Conservation (phyloP, 805 yeast genomes). For the Barnettozyma siamensis region DNA sequence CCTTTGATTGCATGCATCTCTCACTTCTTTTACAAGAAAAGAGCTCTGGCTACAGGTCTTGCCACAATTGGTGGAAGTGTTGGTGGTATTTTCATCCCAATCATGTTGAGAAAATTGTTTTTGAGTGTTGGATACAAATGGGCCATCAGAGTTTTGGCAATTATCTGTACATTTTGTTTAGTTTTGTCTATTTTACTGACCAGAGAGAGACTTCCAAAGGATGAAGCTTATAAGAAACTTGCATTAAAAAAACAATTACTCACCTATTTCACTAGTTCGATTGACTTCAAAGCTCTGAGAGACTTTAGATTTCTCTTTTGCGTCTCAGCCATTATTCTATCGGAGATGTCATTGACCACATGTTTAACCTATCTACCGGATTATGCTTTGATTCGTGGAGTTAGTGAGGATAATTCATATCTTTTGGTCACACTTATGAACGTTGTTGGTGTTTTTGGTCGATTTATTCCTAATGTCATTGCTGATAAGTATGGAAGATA, state of each 20-base stretch:
- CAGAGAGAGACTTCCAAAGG: conserved; percentile 39
- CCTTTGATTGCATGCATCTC: conserved; percentile 58
- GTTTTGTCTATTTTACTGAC: conserved; percentile 30
- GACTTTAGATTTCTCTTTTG: conserved; percentile 40
- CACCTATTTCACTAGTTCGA: conserved; percentile 17
- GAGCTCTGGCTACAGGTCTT: conserved; percentile 52
- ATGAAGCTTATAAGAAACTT: conserved; percentile 21
- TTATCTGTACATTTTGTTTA: conserved; percentile 38
- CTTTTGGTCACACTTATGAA: conserved; percentile 37
- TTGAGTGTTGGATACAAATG: conserved; percentile 48
- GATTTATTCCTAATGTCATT: conserved; percentile 29
- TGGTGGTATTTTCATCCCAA: conserved; percentile 55
- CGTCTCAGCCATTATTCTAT: conserved; percentile 36
- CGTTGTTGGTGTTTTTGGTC: conserved; percentile 28
- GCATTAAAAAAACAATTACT: conserved; percentile 22
- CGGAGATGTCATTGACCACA: conserved; percentile 42
- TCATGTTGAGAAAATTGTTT: conserved; percentile 46
- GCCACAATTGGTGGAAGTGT: conserved; percentile 51
- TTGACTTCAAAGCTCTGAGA: conserved; percentile 35
- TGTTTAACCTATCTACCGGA: conserved; percentile 46
- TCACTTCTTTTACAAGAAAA: conserved; percentile 56
- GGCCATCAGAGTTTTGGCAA: conserved; percentile 53
- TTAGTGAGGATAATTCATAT: conserved; percentile 29
- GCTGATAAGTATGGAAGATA: conserved; percentile 40
- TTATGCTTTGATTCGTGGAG: conserved; percentile 28